A percentile compares a stretch with the other conserved stretches of the same genome.
Conservation (phyloP, 2,329 filamentous ascomycete species). For the Clonostachys rosea region DNA sequence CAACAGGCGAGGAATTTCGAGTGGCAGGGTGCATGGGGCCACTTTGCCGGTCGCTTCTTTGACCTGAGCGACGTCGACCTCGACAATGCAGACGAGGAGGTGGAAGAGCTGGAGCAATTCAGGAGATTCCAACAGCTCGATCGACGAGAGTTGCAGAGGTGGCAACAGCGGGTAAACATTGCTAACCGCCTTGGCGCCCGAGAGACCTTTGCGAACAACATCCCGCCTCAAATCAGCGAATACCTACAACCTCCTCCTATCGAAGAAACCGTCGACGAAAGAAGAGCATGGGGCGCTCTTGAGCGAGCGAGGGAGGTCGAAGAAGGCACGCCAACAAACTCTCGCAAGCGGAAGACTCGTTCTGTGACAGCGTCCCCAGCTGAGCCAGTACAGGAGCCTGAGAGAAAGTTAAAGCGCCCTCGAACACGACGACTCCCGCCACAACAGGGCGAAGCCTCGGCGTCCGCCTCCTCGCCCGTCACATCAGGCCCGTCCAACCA, state of each 20-base stretch:
- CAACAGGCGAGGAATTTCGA: slow-evolving; percentile 68
- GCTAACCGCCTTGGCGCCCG: slow-evolving; percentile 74
- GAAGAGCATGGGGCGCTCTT: slow-evolving; percentile 84
- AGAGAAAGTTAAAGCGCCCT: slow-evolving; percentile 83
- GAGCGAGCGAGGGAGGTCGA: slow-evolving; percentile 76
- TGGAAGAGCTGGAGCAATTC: slow-evolving; percentile 64
- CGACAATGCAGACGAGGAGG: slow-evolving; percentile 45
- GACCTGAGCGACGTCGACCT: slow-evolving; percentile 45
- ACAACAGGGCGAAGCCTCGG: slow-evolving; percentile 40
- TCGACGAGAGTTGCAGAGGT: slow-evolving; percentile 62
- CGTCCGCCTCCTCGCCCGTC: slow-evolving; percentile 18
- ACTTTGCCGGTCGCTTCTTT: slow-evolving; percentile 56
- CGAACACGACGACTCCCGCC: slow-evolving; percentile 64
- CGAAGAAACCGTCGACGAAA: slow-evolving; percentile 73
- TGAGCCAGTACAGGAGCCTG: slow-evolving; percentile 64
- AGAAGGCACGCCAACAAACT: slow-evolving; percentile 40
- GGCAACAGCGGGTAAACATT: slow-evolving; percentile 80
- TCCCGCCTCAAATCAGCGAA: slow-evolving; percentile 53
- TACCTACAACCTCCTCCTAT: slow-evolving; percentile 56
- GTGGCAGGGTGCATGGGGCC: slow-evolving; percentile 83
- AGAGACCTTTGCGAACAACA: slow-evolving; percentile 64
- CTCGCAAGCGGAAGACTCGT: slow-evolving; percentile 68
- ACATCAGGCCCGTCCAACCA: slow-evolving; percentile 14
- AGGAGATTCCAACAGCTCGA: slow-evolving; percentile 49
- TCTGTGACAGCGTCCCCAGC: slow-evolving; percentile 69